Evolutionary conservation across 345 rosid genomes (phyloP), one percentile per base, ranked within the genome.

Genomic region (Eucalyptus erythrocorys): DNA sequence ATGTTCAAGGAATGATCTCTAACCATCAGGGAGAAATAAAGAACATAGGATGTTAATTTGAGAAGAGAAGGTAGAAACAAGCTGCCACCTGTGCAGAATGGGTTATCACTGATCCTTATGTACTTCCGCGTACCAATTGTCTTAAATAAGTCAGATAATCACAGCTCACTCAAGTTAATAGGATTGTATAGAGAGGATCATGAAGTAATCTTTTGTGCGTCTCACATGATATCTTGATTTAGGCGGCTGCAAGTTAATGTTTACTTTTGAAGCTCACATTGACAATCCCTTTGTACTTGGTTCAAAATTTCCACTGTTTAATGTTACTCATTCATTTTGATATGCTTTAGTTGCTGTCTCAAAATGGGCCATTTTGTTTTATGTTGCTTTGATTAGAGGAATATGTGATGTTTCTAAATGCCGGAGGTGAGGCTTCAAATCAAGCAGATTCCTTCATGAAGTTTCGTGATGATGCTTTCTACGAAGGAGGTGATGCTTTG

Each of bases 401-500:
- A 85, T 88, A 90, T 30, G 87, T 95, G 45, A 90, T 95, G 92
- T 96, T 97, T 90, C 93, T 97, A 90, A 96, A 97, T 89, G 96
- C 95, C 81, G 99, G 99, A 85, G 95, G 95, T 43, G 95, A 90
- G 90, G 92, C 92, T 85, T 68, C 93, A 7, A 85, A 88, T 90
- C 93, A 90, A 66, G 92, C 84, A 85, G 96, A 94, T 89, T 92
- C 92, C 81, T 90, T 88, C 10, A 8, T 94, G 87, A 93, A 88
- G 87, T 88, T 96, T 88, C 61, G 90, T 85, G 92, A 88, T 81
- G 98, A 97, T 81, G 88, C 90, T 4, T 94, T 90, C 94, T 97
- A 90, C 68, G 90, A 93, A 87, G 99, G 98, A 87, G 99, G 99
- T 34, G 93, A 90, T 84, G 96, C 94, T 90, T n/a, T 95, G 68